These are phyloP conservation scores for Nepenthes alata DNA, from an alignment of 179 eudicot species.

Conservation along the genomic window DNA sequence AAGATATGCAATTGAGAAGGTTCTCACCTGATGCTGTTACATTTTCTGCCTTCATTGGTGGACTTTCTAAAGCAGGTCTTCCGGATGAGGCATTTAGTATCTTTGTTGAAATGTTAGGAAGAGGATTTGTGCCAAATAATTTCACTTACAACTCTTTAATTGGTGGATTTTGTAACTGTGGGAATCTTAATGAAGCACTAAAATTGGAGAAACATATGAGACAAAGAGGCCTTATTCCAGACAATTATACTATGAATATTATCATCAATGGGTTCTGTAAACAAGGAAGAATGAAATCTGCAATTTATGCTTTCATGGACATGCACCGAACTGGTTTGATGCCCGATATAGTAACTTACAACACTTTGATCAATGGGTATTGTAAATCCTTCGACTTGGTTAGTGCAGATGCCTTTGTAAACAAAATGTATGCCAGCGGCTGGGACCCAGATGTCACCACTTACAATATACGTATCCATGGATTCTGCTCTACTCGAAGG, in stretches of 20 bases:
- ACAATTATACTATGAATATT: conserved; percentile 56
- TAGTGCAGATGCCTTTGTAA: conserved; percentile 41
- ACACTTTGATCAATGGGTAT: conserved; percentile 77
- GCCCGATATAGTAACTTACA: conserved; percentile 80
- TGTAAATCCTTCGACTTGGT: conserved; percentile 58
- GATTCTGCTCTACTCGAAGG: conserved; percentile 46
- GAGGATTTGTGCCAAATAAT: conserved; percentile 67
- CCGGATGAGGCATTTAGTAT: conserved; percentile 47
- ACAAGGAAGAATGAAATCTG: conserved; percentile 64
- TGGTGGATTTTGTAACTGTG: conserved; percentile 45
- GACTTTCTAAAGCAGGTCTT: conserved; percentile 60
- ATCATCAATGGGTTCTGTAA: conserved; percentile 72
- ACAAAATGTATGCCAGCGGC: conserved; percentile 46
- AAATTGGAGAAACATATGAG: conserved; percentile 73
- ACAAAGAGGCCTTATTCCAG: conserved; percentile 60
- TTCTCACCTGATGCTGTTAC: conserved; percentile 75
- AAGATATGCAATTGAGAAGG: conserved; percentile 48
- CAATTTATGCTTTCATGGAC: conserved; percentile 42
- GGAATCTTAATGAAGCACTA: conserved; percentile 49
- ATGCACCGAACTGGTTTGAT: conserved; percentile 53
- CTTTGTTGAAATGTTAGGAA: conserved; percentile 47
- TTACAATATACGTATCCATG: conserved; percentile 72
- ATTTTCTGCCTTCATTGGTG: conserved; percentile 65
- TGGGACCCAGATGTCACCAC: conserved; percentile 77
- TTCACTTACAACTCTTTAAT: conserved; percentile 76